Evolutionary conservation across 768 basidiomycete genomes (phyloP).

Genomic region (Lactarius trivialis): DNA sequence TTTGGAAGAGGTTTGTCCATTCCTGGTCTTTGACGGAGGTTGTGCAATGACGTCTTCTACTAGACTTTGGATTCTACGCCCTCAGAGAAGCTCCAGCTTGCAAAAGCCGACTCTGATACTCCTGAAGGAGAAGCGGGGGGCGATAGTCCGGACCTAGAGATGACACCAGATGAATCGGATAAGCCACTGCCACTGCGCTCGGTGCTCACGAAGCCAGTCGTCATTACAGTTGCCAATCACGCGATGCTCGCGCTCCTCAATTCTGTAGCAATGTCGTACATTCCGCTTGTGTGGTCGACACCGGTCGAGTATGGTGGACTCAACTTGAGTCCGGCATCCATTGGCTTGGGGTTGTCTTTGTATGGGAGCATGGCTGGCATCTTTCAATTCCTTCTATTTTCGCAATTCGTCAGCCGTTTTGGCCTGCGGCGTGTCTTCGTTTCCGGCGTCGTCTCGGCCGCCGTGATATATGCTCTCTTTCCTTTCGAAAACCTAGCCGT

Average conservation of each 20-base stretch:
- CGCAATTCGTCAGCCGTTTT: slow-evolving; percentile 30
- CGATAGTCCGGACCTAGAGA: background rate
- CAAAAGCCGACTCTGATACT: background rate
- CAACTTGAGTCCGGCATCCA: slow-evolving; percentile 32
- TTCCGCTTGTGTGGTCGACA: slow-evolving; percentile 41
- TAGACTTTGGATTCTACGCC: background rate
- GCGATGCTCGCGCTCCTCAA: slow-evolving; percentile 39
- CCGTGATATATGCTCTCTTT: slow-evolving; percentile 26
- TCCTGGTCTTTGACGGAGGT: background rate
- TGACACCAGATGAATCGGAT: background rate
- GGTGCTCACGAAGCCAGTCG: slow-evolving; percentile 24
- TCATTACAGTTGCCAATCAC: slow-evolving; percentile 39
- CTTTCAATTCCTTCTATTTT: slow-evolving; percentile 36
- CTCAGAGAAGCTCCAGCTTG: background rate
- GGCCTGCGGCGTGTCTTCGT: slow-evolving; percentile 33
- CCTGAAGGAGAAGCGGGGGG: background rate
- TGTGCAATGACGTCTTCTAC: background rate
- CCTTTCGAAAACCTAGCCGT: slow-evolving; percentile 20
- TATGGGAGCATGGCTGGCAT: slow-evolving; percentile 33
- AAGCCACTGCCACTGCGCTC: slow-evolving; percentile 30
- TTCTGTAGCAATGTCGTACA: slow-evolving; percentile 33
- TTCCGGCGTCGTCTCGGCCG: slow-evolving; percentile 24
- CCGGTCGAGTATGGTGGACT: slow-evolving; percentile 23
- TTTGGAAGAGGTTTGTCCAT: background rate
- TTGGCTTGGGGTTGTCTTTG: slow-evolving; percentile 32